Base-by-base conservation (phyloP, 805 yeast genomes). In the Teunomyces funiuensis region DNA sequence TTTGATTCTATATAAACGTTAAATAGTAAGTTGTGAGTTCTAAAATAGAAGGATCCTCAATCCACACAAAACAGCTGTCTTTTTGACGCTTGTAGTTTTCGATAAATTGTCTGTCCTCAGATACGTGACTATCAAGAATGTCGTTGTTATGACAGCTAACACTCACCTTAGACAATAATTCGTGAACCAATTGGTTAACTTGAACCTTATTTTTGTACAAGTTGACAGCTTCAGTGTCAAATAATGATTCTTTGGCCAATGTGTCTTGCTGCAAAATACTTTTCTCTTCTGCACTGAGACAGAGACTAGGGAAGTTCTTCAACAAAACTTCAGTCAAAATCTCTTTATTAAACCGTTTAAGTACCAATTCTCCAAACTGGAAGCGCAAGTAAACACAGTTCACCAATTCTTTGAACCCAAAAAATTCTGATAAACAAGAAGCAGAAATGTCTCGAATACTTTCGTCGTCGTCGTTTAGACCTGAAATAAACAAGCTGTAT, bases 201-300 rank as follows among this genome's bases (percentile, higher is more conserved):
- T 31, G 25, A 6, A 73, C 55, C 10, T 70, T 73, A 53, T 82
- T 79, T 49, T 80, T 69, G 60, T 80, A 86, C 28, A 84, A 73
- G 49, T 88, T 87, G 41, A 73, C 77, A 51, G 77, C 79, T 54
- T 88, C 97, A 5, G 73, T 61, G 5, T 80, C 79, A 58, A 88
- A 88, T 29, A 88, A 57, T 2, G 70, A 20, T 6, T 37, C 45
- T 16, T 33, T 30, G n/a, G 14, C 19, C 16, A 9, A 6, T 23
- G 19, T 8, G 6, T 26, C 15, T 16, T 11, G 17, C n/a, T 15
- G 25, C 16, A 17, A 28, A 18, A 16, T 18, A n/a, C 8, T 11
- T 20, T 31, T 17, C 15, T 31, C 34, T 11, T 31, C 34, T 10
- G 18, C 15, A 11, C 19, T 14, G 22, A 31, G 34, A n/a, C 34